A percentile compares a stretch with the other conserved stretches of the same genome.
Evolutionary conservation across 768 basidiomycete genomes (phyloP).

Genomic region (Crassisporium funariophilum): DNA sequence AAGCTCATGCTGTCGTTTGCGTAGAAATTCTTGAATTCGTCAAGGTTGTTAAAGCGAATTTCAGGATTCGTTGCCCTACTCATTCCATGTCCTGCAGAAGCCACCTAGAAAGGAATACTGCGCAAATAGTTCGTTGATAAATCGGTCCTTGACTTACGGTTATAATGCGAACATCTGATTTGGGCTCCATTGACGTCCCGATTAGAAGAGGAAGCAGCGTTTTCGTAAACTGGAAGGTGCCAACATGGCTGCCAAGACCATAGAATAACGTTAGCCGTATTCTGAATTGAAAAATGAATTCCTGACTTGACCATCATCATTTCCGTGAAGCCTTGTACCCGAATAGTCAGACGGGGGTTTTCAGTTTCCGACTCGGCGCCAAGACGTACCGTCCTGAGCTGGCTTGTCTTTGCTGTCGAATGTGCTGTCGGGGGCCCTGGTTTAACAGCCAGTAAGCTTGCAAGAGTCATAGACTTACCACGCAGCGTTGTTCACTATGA

Average conservation of each 20-base stretch:
- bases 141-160: slow-evolving; percentile 25
- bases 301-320: slow-evolving; percentile 15
- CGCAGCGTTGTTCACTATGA: slow-evolving; percentile 15
- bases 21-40: slow-evolving; percentile 32
- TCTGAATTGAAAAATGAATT: background rate
- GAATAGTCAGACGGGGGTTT: background rate
- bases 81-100: slow-evolving; percentile 22
- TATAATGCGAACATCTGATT: slow-evolving; percentile 33
- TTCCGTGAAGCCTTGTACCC: slow-evolving; percentile 1
- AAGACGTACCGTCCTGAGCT: no score
- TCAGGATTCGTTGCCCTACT: slow-evolving; percentile 18
- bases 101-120: no score
- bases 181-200: slow-evolving; percentile 24
- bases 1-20: slow-evolving; percentile 24
- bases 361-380: no score
- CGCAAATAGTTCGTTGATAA: no score
- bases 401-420: no score
- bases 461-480: slow-evolving; percentile 5
- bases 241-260: slow-evolving; percentile 21
- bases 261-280: background rate
- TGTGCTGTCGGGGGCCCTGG: no score
- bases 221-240: slow-evolving; percentile 27
- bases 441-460: background rate
- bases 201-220: slow-evolving; percentile 29
- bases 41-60: slow-evolving; percentile 30